phyloP scores from a whole-genome alignment of 805 yeast genomes.

The Blastobotrys terrestris region DNA sequence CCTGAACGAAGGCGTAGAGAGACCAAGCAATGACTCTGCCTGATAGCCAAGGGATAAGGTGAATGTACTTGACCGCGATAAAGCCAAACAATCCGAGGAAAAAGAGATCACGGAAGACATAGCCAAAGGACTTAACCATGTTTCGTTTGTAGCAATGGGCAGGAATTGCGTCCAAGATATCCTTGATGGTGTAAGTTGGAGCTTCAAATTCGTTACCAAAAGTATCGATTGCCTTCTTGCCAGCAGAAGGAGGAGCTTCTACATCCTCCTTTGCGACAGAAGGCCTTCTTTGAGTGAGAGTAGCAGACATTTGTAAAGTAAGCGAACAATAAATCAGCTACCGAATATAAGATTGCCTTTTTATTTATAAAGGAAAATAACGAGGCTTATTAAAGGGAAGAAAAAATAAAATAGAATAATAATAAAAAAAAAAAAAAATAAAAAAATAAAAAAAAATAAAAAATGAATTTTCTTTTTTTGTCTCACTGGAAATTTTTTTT shows the following conservation, averaged over 20 bases:
- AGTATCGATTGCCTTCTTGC: constrained; percentile 39
- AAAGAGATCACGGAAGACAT: constrained; percentile 60
- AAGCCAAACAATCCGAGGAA: constrained; percentile 42
- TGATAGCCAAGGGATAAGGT: constrained; percentile 37
- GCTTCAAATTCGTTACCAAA: constrained; percentile 62
- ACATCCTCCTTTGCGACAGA: constrained; percentile 6
- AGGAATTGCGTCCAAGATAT: constrained; percentile 66
- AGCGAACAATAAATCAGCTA: too few relatives aligned
- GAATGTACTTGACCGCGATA: constrained; percentile 50
- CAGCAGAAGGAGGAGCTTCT: constrained; percentile 1
- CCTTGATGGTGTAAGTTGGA: constrained; percentile 73
- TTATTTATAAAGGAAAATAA: neutral
- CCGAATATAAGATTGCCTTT: neutral
- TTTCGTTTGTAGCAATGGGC: constrained; percentile 66
- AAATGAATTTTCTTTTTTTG: neutral
- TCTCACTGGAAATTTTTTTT: constrained; percentile 1
- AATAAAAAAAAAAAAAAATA: constrained; percentile 4
- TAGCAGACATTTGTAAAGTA: constrained; percentile 9
- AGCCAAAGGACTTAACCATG: constrained; percentile 47
- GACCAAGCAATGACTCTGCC: constrained; percentile 56
- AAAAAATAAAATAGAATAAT: neutral
- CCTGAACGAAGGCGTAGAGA: constrained; percentile 47
- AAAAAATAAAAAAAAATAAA: neutral
- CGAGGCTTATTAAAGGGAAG: neutral
- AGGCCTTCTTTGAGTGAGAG: constrained; percentile 17